Evolutionary conservation across 345 rosid genomes (phyloP).

Genomic region (Gossypium herbaceum): DNA sequence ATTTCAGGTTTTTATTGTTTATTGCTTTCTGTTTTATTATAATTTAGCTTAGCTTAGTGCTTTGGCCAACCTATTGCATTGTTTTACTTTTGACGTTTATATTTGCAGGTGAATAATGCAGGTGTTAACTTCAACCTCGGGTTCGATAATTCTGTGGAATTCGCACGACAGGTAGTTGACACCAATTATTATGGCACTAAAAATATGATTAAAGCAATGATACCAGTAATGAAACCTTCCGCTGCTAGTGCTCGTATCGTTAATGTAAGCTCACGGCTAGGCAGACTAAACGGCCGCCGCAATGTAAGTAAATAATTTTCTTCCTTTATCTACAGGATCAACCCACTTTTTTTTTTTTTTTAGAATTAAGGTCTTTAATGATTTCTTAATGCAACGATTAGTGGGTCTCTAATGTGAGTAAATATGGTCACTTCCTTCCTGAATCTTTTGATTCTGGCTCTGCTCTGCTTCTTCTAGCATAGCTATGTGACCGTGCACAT

Average conservation of each 20-base stretch:
- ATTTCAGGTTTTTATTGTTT: neutral
- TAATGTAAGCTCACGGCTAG: slow-evolving; percentile 63
- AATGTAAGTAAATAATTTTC: slow-evolving; percentile 48
- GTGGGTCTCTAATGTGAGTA: neutral
- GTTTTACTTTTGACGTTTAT: slow-evolving; percentile 4
- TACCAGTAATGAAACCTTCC: slow-evolving; percentile 76
- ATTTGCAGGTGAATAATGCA: slow-evolving; percentile 82
- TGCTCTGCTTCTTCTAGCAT: too few species aligned
- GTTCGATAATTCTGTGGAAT: slow-evolving; percentile 64
- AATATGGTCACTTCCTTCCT: too few species aligned
- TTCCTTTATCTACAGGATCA: neutral
- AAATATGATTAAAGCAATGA: slow-evolving; percentile 68
- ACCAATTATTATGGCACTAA: slow-evolving; percentile 92
- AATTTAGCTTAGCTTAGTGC: neutral
- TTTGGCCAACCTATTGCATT: neutral
- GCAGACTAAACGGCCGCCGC: slow-evolving; percentile 70
- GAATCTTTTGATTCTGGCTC: too few species aligned
- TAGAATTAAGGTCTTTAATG: neutral
- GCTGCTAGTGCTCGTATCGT: slow-evolving; percentile 40
- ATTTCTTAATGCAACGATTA: neutral
- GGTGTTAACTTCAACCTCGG: slow-evolving; percentile 86
- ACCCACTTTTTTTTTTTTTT: neutral
- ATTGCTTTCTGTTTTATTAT: neutral
- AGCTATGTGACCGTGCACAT: too few species aligned
- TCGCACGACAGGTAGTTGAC: slow-evolving; percentile 51